phyloP scores from a whole-genome alignment of 2,329 filamentous ascomycete genomes.

The Lasiodiplodia gonubiensis region DNA sequence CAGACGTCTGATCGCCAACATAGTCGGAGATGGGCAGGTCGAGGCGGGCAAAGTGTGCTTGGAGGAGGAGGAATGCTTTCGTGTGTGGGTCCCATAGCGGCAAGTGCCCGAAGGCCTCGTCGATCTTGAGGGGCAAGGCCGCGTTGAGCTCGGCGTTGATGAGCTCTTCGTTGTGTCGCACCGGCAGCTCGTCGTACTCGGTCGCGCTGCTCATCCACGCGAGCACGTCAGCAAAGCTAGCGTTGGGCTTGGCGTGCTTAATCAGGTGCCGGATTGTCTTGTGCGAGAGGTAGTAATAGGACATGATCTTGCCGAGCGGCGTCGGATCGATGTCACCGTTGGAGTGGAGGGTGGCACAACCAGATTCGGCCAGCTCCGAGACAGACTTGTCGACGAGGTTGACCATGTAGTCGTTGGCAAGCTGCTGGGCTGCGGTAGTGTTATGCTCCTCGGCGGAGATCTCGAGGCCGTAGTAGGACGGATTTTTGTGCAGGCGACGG shows the following conservation, averaged over 20 bases:
- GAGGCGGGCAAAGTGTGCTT: slow-evolving; percentile 93
- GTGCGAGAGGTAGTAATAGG: slow-evolving; percentile 96
- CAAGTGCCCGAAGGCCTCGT: slow-evolving; percentile 63
- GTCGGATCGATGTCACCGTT: slow-evolving; percentile 92
- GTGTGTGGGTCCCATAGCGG: slow-evolving; percentile 99
- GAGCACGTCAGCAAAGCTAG: slow-evolving; percentile 80
- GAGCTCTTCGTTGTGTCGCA: slow-evolving; percentile 97
- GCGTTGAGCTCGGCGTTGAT: slow-evolving; percentile 90
- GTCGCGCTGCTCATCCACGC: slow-evolving; percentile 92
- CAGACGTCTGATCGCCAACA: slow-evolving; percentile 86
- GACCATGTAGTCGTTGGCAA: slow-evolving; percentile 94
- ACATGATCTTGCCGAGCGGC: slow-evolving; percentile 96
- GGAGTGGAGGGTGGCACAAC: slow-evolving; percentile 80
- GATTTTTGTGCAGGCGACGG: slow-evolving; percentile 94
- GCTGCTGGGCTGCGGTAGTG: slow-evolving; percentile 79
- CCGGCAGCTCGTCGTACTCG: slow-evolving; percentile 96
- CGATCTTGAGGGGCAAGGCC: slow-evolving; percentile 69
- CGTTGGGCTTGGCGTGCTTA: slow-evolving; percentile 74
- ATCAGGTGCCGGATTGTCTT: slow-evolving; percentile 88
- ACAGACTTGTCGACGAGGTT: slow-evolving; percentile 88
- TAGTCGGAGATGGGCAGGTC: slow-evolving; percentile 96
- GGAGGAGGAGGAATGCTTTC: slow-evolving; percentile 90
- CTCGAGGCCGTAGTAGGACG: slow-evolving; percentile 94
- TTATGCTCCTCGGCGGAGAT: slow-evolving; percentile 93
- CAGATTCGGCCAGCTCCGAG: slow-evolving; percentile 78